Percentiles rank a stretch among this genome's conserved stretches.
Evolutionary conservation across 768 basidiomycete species (phyloP).

Genomic region (Mycena galericulata): DNA sequence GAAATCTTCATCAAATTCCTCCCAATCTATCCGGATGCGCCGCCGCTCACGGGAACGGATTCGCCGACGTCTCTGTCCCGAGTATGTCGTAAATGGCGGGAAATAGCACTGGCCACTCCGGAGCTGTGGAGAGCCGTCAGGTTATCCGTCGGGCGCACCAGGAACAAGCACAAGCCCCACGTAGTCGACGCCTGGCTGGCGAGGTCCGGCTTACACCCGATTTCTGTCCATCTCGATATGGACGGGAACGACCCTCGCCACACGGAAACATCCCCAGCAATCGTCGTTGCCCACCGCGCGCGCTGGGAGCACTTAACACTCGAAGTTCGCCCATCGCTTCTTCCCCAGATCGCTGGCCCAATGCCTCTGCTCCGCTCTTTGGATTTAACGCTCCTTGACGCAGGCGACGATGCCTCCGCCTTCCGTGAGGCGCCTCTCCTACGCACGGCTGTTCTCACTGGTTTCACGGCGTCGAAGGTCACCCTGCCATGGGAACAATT

Average conservation of each 20-base stretch:
- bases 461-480: not conserved
- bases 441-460: not conserved
- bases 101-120: slow-evolving; percentile 2
- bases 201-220: not conserved
- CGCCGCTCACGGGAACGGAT: not conserved
- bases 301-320: not conserved
- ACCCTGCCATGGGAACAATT: not conserved
- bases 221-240: not conserved
- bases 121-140: slow-evolving; percentile 10
- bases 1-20: not conserved
- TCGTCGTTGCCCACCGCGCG: not conserved
- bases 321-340: not conserved
- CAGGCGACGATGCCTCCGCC: not conserved
- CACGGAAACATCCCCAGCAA: not conserved
- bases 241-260: not conserved
- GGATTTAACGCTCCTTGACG: not conserved
- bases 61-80: not conserved
- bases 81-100: not conserved
- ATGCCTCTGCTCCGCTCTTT: not conserved
- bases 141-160: not conserved
- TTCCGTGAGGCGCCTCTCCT: not conserved
- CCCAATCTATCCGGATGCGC: not conserved
- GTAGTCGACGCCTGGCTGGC: not conserved
- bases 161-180: not conserved
- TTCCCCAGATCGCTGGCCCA: not conserved